Evolutionary conservation across 352 stramenopile species (phyloP).

Genomic region (Phytopythium delawarense): DNA sequence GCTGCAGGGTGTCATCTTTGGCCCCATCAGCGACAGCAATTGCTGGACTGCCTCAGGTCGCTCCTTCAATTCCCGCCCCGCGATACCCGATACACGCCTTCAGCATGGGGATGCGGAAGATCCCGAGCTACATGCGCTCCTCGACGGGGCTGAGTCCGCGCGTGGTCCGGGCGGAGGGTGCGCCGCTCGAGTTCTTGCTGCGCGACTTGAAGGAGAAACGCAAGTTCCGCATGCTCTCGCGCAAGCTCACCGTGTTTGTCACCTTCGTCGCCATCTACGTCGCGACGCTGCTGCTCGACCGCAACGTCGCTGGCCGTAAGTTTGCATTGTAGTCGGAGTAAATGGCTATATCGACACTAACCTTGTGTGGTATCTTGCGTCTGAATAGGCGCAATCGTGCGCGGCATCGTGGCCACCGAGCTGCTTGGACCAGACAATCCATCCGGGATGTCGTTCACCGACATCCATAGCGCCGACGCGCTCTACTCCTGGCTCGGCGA

Average conservation of each 20-base stretch:
- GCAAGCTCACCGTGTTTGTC: constrained; percentile 62
- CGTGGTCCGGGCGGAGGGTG: constrained; percentile 12
- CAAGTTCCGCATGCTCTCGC: constrained; percentile 57
- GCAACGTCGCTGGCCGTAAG: constrained; percentile 68
- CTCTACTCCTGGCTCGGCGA: constrained; percentile 69
- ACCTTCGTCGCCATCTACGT: constrained; percentile 66
- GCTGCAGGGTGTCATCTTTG: no score
- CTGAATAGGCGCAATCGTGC: constrained; percentile 43
- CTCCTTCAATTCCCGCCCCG: background rate
- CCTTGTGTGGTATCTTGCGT: background rate
- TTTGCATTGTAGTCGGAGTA: background rate
- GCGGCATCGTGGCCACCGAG: constrained; percentile 49
- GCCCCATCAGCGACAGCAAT: no score
- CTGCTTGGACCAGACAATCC: constrained; percentile 33
- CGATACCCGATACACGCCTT: background rate
- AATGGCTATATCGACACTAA: background rate
- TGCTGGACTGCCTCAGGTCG: no score
- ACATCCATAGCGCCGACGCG: constrained; percentile 31
- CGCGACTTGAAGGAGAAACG: constrained; percentile 66
- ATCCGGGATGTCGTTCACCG: constrained; percentile 30
- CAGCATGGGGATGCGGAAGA: constrained; percentile 23
- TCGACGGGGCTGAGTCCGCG: constrained; percentile 12
- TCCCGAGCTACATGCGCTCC: constrained; percentile 39
- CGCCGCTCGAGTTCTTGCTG: constrained; percentile 51
- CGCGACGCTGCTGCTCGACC: constrained; percentile 50